Percentiles rank a stretch among this genome's conserved stretches.
These are phyloP conservation scores for Cadophora sp. DNA, from an alignment of 2,329 filamentous ascomycete genomes.

Conservation along the genomic window DNA sequence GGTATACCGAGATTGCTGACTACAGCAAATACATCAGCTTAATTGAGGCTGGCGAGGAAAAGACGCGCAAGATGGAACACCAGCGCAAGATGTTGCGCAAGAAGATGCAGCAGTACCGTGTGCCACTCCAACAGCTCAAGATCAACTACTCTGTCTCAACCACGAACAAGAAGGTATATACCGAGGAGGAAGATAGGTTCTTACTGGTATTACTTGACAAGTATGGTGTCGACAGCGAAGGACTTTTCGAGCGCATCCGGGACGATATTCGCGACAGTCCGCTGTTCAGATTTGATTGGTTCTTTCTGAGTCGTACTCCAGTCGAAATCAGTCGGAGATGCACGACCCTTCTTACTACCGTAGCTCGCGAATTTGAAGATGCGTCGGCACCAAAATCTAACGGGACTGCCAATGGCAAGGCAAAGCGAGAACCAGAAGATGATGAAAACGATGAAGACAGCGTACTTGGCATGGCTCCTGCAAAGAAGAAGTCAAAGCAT, in stretches of 20 bases:
- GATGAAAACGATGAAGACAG: slow-evolving; percentile 86
- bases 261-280: slow-evolving; percentile 95
- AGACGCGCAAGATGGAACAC: slow-evolving; percentile 85
- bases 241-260: slow-evolving; percentile 91
- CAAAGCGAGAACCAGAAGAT: slow-evolving; percentile 78
- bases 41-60: slow-evolving; percentile 93
- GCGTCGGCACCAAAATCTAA: slow-evolving; percentile 57
- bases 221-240: slow-evolving; percentile 89
- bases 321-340: slow-evolving; percentile 92
- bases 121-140: slow-evolving; percentile 95
- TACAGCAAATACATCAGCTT: slow-evolving; percentile 87
- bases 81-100: slow-evolving; percentile 92
- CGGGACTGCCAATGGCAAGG: slow-evolving; percentile 65
- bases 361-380: slow-evolving; percentile 92
- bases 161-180: slow-evolving; percentile 99
- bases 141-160: slow-evolving; percentile 99
- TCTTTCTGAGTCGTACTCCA: slow-evolving; percentile 93
- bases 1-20: slow-evolving; percentile 88
- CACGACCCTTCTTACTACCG: slow-evolving; percentile 91
- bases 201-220: slow-evolving; percentile 91
- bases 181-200: slow-evolving; percentile 97
- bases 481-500: slow-evolving; percentile 94
- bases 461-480: slow-evolving; percentile 79
- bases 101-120: slow-evolving; percentile 97
- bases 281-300: slow-evolving; percentile 98